A percentile compares a stretch with the other conserved stretches of the same genome.
These are phyloP conservation scores for Citrus mangshanensis DNA, from an alignment of 345 rosid genomes.

Conservation along the genomic window DNA sequence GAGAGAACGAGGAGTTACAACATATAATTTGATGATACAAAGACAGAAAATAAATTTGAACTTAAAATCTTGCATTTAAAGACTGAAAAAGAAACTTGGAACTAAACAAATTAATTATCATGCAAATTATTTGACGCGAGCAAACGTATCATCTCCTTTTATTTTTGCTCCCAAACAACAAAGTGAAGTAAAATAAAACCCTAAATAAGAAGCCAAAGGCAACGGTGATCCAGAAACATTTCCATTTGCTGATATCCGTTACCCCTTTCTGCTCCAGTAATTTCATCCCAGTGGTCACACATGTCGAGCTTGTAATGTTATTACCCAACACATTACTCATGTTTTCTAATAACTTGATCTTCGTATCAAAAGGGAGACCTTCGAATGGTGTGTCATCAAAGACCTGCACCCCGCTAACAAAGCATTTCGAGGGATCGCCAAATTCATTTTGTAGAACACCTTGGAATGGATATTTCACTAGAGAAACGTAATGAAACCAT, in stretches of 20 bases:
- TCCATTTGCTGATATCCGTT: constrained; percentile 34
- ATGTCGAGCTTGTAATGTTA: constrained; percentile 26
- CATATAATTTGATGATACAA: not conserved
- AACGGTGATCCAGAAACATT: constrained; percentile 31
- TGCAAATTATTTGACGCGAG: no score
- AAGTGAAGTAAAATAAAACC: constrained; percentile 27
- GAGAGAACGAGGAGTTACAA: no score
- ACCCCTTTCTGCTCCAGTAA: constrained; percentile 17
- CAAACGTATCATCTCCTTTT: constrained; percentile 20
- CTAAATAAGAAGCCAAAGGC: constrained; percentile 34
- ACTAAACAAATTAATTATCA: no score
- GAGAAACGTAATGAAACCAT: constrained; percentile 35
- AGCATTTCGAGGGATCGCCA: constrained; percentile 23
- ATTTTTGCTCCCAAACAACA: constrained; percentile 36
- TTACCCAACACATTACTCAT: constrained; percentile 21
- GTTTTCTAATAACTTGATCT: constrained; percentile 25
- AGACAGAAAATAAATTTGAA: not conserved
- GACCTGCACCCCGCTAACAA: constrained; percentile 29
- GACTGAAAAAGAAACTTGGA: no score
- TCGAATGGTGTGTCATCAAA: constrained; percentile 28
- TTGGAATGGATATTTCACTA: constrained; percentile 30
- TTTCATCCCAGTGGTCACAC: constrained; percentile 26
- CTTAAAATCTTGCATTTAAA: constrained; percentile 1
- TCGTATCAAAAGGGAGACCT: constrained; percentile 6
- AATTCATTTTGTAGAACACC: constrained; percentile 24